Conservation (phyloP, 164 flowering plant genomes). For the Litsea cubeba region DNA sequence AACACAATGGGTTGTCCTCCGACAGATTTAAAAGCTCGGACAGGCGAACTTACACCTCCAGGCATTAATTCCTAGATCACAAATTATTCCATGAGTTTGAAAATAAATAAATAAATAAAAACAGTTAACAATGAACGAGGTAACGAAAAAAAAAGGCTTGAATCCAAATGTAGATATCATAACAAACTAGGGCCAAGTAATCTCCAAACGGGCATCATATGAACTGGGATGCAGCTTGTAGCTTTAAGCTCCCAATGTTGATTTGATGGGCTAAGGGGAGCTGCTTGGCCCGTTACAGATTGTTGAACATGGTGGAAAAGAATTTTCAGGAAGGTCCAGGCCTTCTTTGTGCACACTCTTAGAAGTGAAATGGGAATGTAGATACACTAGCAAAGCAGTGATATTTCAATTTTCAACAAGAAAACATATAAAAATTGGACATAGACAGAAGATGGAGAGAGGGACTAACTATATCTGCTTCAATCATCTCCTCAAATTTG, state of each 20-base stretch:
- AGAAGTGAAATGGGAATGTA: background rate
- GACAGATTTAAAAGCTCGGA: slow-evolving; percentile 95
- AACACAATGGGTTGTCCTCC: slow-evolving; percentile 94
- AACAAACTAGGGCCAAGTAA: background rate
- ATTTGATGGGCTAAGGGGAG: background rate
- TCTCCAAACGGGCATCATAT: background rate
- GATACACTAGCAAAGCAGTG: too few relatives aligned
- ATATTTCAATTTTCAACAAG: too few relatives aligned
- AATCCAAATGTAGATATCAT: background rate
- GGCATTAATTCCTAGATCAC: slow-evolving; percentile 84
- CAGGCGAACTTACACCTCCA: slow-evolving; percentile 98
- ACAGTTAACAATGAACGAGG: background rate
- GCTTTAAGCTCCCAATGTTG: background rate
- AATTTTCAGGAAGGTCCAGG: background rate
- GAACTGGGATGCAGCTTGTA: background rate
- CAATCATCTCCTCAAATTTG: too few relatives aligned
- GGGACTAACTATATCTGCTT: too few relatives aligned
- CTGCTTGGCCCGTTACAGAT: background rate
- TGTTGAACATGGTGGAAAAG: background rate
- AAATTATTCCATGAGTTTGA: slow-evolving; percentile 3
- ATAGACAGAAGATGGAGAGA: too few relatives aligned
- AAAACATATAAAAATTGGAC: too few relatives aligned
- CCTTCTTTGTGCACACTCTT: background rate
- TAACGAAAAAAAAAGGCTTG: background rate
- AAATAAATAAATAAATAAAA: background rate